Conservation (phyloP, 345 rosid genomes). For the Linum usitatissimum region DNA sequence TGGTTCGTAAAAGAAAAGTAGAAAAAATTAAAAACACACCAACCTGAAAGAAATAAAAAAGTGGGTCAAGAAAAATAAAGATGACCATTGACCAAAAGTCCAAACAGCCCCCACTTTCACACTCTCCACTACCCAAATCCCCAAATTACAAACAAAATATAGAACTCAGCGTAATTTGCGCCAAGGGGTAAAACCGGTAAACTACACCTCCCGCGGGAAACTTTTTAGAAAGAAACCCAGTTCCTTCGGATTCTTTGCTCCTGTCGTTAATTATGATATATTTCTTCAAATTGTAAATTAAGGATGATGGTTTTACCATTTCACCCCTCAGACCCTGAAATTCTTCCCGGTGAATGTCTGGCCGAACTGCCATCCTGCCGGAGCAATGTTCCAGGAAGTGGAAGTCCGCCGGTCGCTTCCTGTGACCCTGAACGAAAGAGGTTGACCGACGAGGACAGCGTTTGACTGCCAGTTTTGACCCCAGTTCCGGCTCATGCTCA, state of each 20-base stretch:
- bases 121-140: not conserved
- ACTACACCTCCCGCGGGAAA: not conserved
- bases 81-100: not conserved
- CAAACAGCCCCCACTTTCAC: not conserved
- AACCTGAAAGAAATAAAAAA: too few species aligned
- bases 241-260: not conserved
- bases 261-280: not conserved
- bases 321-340: slow-evolving; percentile 36
- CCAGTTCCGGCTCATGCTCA: slow-evolving; percentile 54
- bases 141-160: not conserved
- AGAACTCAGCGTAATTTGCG: too few species aligned
- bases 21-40: too few species aligned
- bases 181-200: not conserved
- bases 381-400: slow-evolving; percentile 67
- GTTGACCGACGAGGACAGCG: slow-evolving; percentile 47
- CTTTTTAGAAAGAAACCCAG: not conserved
- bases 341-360: slow-evolving; percentile 72
- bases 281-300: not conserved
- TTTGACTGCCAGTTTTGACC: slow-evolving; percentile 70
- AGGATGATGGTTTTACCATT: not conserved
- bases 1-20: too few species aligned
- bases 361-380: slow-evolving; percentile 61
- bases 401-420: slow-evolving; percentile 54
- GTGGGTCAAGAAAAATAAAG: not conserved
- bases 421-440: slow-evolving; percentile 63